Base-by-base conservation (phyloP, 768 basidiomycete genomes). In the Boletus coccyginus region DNA sequence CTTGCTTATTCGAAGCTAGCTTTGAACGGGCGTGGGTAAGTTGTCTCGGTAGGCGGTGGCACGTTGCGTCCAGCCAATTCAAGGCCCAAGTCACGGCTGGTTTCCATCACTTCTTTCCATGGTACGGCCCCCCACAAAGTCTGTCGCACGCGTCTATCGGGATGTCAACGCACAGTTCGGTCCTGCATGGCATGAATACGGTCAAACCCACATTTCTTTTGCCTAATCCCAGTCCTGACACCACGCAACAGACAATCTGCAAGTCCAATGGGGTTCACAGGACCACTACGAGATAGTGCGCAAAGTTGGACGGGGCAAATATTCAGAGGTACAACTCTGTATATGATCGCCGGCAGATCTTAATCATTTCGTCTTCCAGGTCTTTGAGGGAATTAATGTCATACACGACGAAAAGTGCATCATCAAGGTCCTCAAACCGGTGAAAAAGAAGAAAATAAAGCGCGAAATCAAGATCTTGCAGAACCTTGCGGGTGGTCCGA, bases 391-490 rank as follows among this genome's bases (percentile, higher is more conserved):
- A 8, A 85, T 96, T 67, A 92, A 95, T 70, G 86, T 94, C 58
- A 85, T 90, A 50, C 89, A 87, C 58, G 90, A 93, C 65, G 90
- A 92, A 74, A 95, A 95, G 75, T 95, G 94, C 72, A 96, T 96
- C 74, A 94, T 98, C 78, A 98, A 98, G 73, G 96, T 98, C 33
- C 81, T 98, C 63, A 98, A 98, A 73, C 96, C 96, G 0, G 95
- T 98, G 40, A 98, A 98, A 83, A 98, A 98, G 85, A 98, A 98
- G 85, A 98, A 98, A 78, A 98, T 98, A 75, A 98, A 98, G 77
- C 83, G 96, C 60, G 96, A 98, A 77, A 97, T 98, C 73, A 98
- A 98, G 80, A 96, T 98, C 66, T 77, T 98, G 27, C 94, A 95
- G 75, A 97, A 98, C 71, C 81, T 98, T 32, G 92, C 94, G 0